Evolutionary conservation across 305 asterid species (phyloP), one percentile per base, ranked within the genome.

Genomic region (Rubia tinctorum): DNA sequence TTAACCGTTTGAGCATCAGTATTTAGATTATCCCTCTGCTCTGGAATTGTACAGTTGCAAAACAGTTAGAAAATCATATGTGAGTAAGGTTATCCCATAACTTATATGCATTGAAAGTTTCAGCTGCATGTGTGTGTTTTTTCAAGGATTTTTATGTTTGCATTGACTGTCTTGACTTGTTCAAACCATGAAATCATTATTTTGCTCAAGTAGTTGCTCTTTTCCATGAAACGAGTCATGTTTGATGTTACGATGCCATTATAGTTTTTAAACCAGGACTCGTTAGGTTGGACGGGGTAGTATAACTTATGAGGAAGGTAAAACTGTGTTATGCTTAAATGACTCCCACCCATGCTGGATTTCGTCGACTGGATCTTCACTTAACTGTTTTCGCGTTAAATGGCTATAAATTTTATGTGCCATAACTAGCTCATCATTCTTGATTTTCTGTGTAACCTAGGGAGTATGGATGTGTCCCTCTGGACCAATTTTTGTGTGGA

Each of bases 1-100:
- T 37, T 47, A 43, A 51, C 18, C 20, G 22, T 71, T 17, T 53
- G 59, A 15, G n/a, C 9, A 59, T 59, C 14, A 59, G 42, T 23
- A 39, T 62, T 27, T 37, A 64, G 49, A 23, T 23, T 37, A 10
- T 70, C 37, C 30, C 76, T 72, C 43, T 18, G 18, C 66, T 67
- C 0, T 60, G 73, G 34, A 15, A 59, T 27, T 59, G 69, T 34
- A 45, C 42, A 68, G 47, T 11, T 51, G 8, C 37, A 63, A 67
- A 69, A 27, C 37, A 30, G n/a, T 14, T 59, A 27, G 61, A 74
- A 55, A 18, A 74, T 25, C 12, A 25, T n/a, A 71, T 18, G 9
- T 58, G 13, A 22, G 55, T 20, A 34, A 55, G 25, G 45, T 11
- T 3, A 30, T 13, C 44, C 17, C 63, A n/a, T 59, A 12, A 61